phyloP scores from a whole-genome alignment of 352 stramenopile species.

The Thalassiosira livingstoniorum region DNA sequence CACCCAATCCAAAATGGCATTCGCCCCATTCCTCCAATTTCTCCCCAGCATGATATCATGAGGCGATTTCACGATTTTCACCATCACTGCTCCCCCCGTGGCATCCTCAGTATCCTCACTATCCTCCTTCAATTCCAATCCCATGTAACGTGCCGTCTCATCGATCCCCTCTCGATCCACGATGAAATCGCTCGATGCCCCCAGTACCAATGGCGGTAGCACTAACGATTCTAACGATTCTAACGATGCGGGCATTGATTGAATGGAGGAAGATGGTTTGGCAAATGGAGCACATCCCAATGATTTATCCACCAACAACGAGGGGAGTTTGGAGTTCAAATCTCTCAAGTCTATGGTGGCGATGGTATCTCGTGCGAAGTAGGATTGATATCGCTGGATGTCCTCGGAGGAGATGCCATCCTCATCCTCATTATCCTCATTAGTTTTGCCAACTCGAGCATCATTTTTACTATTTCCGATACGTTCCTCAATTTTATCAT shows the following conservation, averaged over 20 bases:
- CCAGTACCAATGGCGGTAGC: constrained; percentile 72
- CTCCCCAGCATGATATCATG: constrained; percentile 86
- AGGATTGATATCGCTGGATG: constrained; percentile 74
- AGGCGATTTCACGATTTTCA: constrained; percentile 80
- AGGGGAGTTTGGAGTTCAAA: constrained; percentile 77
- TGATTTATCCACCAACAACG: constrained; percentile 43
- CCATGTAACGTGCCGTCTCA: constrained; percentile 80
- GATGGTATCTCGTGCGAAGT: constrained; percentile 80
- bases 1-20: constrained; percentile 75
- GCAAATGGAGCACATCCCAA: constrained; percentile 68
- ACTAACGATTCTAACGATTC: constrained; percentile 54
- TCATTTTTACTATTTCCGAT: no score
- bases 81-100: no score
- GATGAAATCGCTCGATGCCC: constrained; percentile 80
- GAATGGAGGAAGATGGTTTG: no score
- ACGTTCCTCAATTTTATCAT: no score
- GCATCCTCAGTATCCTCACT: no score
- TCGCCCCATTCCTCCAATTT: constrained; percentile 79
- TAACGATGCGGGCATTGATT: no score
- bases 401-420: constrained; percentile 74
- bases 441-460: no score
- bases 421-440: constrained; percentile 62
- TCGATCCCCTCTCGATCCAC: constrained; percentile 79
- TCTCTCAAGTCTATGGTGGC: constrained; percentile 83
- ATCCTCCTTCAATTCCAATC: constrained; percentile 56